phyloP scores from a whole-genome alignment of 2,329 filamentous ascomycete genomes.

The Zymoseptoria pseudotritici region DNA sequence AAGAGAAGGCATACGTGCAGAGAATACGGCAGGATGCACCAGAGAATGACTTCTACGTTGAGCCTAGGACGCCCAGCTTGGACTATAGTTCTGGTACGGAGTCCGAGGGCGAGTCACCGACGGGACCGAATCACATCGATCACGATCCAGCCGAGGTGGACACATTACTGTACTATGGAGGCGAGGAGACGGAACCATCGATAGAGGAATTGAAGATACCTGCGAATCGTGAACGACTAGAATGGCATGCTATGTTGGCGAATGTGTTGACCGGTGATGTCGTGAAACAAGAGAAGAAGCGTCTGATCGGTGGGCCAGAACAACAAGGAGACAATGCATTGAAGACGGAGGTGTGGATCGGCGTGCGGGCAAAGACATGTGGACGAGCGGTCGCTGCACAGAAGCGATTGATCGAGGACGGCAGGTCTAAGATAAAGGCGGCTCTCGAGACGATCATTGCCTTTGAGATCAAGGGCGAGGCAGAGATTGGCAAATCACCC shows the following conservation, averaged over 20 bases:
- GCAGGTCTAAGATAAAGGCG: slow-evolving; percentile 63
- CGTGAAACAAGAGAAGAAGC: slow-evolving; percentile 95
- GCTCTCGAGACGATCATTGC: slow-evolving; percentile 80
- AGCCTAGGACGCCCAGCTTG: slow-evolving; percentile 61
- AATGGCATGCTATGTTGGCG: slow-evolving; percentile 97
- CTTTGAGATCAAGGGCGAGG: slow-evolving; percentile 90
- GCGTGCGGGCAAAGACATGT: slow-evolving; percentile 73
- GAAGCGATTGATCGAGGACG: slow-evolving; percentile 79
- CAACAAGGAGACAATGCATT: slow-evolving; percentile 64
- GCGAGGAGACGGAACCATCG: slow-evolving; percentile 80
- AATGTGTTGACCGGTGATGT: slow-evolving; percentile 95
- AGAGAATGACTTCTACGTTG: slow-evolving; percentile 62
- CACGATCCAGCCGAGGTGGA: slow-evolving; percentile 82
- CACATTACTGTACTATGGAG: slow-evolving; percentile 84
- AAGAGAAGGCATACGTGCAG: slow-evolving; percentile 93
- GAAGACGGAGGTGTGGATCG: slow-evolving; percentile 75
- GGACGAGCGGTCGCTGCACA: slow-evolving; percentile 80
- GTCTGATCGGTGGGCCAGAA: slow-evolving; percentile 73
- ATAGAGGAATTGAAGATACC: slow-evolving; percentile 85
- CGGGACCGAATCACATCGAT: slow-evolving; percentile 74
- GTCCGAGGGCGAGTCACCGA: slow-evolving; percentile 83
- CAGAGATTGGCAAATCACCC: slow-evolving; percentile 80
- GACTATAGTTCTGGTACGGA: slow-evolving; percentile 69
- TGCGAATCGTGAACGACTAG: slow-evolving; percentile 78
- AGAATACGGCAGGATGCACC: slow-evolving; percentile 65